These are phyloP conservation scores for Termitomyces sp. DNA, from an alignment of 768 basidiomycete species.

Conservation along the genomic window DNA sequence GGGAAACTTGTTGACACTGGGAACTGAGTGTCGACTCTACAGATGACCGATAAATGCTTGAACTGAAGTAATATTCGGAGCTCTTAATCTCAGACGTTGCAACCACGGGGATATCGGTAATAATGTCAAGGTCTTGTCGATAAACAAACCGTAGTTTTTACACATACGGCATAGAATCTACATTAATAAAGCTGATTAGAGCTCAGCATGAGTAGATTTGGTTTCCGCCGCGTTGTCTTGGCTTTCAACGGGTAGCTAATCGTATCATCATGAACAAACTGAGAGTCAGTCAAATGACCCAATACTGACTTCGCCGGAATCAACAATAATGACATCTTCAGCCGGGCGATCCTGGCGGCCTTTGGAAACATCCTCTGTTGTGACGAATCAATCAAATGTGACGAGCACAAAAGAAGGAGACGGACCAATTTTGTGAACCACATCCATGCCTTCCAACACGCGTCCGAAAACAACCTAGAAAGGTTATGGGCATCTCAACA, in stretches of 20 bases:
- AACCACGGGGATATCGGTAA: constrained; percentile 14
- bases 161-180: constrained; percentile 39
- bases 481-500: neutral
- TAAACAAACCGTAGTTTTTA: constrained; percentile 47
- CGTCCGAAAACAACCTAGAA: constrained; percentile 86
- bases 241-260: constrained; percentile 47
- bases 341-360: constrained; percentile 65
- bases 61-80: neutral
- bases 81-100: constrained; percentile 1
- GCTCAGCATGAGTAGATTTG: constrained; percentile 80
- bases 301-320: constrained; percentile 77
- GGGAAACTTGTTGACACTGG: constrained; percentile 8
- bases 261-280: constrained; percentile 1
- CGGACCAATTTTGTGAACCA: constrained; percentile 72
- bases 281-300: neutral
- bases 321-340: constrained; percentile 74
- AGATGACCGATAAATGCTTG: neutral
- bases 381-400: neutral
- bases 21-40: constrained; percentile 10
- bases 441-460: constrained; percentile 89
- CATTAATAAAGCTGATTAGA: constrained; percentile 52
- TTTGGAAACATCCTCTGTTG: constrained; percentile 70
- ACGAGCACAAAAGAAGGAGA: neutral
- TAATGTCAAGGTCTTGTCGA: constrained; percentile 36
- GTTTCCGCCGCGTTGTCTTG: constrained; percentile 13